These are phyloP conservation scores for Sclerotinia glacialis DNA, from an alignment of 2,329 filamentous ascomycete genomes.

Conservation along the genomic window DNA sequence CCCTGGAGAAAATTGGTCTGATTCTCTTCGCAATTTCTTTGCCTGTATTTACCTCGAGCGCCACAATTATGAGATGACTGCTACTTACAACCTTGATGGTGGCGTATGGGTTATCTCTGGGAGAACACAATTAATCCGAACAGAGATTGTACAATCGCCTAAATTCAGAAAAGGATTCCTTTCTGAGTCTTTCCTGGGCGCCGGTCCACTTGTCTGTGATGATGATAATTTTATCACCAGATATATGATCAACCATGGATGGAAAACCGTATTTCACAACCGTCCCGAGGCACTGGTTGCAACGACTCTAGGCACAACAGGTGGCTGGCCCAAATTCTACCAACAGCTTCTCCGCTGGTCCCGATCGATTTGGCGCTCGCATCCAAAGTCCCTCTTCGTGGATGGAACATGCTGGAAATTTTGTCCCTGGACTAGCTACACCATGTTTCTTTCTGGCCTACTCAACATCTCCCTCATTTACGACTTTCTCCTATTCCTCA, in stretches of 20 bases:
- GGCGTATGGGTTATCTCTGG: slow-evolving; percentile 59
- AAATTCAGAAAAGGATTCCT: slow-evolving; percentile 47
- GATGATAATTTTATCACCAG: slow-evolving; percentile 63
- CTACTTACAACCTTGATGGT: slow-evolving; percentile 56
- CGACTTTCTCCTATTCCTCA: slow-evolving; percentile 46
- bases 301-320: slow-evolving; percentile 51
- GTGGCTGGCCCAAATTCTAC: slow-evolving; percentile 45
- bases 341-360: slow-evolving; percentile 56
- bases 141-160: slow-evolving; percentile 47
- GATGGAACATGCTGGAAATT: slow-evolving; percentile 42
- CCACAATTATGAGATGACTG: slow-evolving; percentile 60
- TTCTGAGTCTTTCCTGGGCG: slow-evolving; percentile 51
- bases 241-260: slow-evolving; percentile 50
- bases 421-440: slow-evolving; percentile 54
- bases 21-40: slow-evolving; percentile 49
- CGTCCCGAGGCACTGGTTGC: slow-evolving; percentile 47
- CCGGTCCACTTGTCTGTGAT: slow-evolving; percentile 51
- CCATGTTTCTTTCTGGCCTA: slow-evolving; percentile 53
- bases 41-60: slow-evolving; percentile 58
- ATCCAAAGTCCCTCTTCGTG: slow-evolving; percentile 47
- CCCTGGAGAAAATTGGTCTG: slow-evolving; percentile 20
- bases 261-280: slow-evolving; percentile 55
- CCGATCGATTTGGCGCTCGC: slow-evolving; percentile 57
- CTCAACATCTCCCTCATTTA: slow-evolving; percentile 56
- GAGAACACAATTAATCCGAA: slow-evolving; percentile 52